Percentiles rank a stretch among this genome's conserved stretches.
Evolutionary conservation across 257 asterid species (phyloP).

Genomic region (Solanum infundibuliforme): DNA sequence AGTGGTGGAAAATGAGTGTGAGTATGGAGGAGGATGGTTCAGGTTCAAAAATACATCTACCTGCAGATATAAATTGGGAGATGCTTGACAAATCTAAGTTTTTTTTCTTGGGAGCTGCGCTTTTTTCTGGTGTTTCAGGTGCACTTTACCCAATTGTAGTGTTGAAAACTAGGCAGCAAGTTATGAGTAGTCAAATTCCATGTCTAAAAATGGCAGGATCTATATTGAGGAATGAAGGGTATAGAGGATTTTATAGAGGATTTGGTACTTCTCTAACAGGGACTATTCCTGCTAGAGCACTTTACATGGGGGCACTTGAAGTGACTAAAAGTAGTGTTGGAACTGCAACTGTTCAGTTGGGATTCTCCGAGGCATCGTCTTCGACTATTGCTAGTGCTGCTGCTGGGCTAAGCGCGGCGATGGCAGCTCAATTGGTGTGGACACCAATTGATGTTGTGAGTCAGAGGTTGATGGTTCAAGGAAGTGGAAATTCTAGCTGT

Average conservation of each 20-base stretch:
- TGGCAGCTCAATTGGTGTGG: conserved; percentile 99
- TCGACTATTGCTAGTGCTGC: conserved; percentile 82
- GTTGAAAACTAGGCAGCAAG: conserved; percentile 83
- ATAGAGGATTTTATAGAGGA: conserved; percentile 77
- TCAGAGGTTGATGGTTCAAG: conserved; percentile 96
- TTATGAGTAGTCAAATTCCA: conserved; percentile 36
- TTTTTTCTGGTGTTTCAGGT: conserved; percentile 83
- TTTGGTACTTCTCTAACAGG: conserved; percentile 89
- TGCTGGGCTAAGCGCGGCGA: conserved; percentile 87
- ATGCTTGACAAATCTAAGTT: conserved; percentile 96
- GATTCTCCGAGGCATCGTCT: conserved; percentile 68
- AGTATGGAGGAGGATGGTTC: conserved; percentile 73
- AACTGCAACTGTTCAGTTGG: conserved; percentile 38
- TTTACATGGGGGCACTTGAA: conserved; percentile 95
- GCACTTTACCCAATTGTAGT: conserved; percentile 74
- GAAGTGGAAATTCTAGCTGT: conserved; percentile 20
- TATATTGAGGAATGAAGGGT: conserved; percentile 52
- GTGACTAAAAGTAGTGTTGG: conserved; percentile 86
- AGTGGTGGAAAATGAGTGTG: conserved; percentile 86
- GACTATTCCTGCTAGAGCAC: conserved; percentile 92
- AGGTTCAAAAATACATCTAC: conserved; percentile 72
- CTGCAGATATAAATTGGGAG: conserved; percentile 96
- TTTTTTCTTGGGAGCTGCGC: conserved; percentile 84
- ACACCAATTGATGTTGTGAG: conserved; percentile 94
- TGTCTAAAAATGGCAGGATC: conserved; percentile 70